These are phyloP conservation scores for Nicotiana sylvestris DNA, from an alignment of 257 asterid genomes.

Conservation along the genomic window DNA sequence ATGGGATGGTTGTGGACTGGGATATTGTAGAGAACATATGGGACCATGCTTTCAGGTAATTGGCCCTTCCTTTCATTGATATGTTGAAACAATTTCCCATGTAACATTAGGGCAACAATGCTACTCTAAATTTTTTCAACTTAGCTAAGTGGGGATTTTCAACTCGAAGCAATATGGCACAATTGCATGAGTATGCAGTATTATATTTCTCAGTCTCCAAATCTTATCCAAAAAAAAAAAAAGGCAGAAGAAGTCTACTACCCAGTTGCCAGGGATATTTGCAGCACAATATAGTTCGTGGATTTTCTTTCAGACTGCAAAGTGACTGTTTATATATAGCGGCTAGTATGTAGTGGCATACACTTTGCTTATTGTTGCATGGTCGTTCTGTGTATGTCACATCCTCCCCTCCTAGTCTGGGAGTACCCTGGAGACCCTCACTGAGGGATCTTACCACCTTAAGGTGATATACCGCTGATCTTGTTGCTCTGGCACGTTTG, in stretches of 20 bases:
- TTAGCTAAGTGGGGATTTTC: background rate
- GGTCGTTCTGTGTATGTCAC: background rate
- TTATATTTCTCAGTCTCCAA: too few relatives aligned
- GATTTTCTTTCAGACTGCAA: too few relatives aligned
- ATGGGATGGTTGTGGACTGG: conserved; percentile 88
- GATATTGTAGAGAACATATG: conserved; percentile 93
- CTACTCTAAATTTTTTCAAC: background rate
- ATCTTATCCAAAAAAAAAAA: too few relatives aligned
- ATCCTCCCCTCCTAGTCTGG: background rate
- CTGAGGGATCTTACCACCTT: background rate
- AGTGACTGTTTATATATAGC: too few relatives aligned
- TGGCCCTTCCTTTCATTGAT: conserved; percentile 3
- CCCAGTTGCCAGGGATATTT: too few relatives aligned
- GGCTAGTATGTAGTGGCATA: too few relatives aligned
- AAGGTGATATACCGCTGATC: background rate
- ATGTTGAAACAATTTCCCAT: background rate
- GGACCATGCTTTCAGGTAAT: conserved; percentile 93
- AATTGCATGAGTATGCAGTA: too few relatives aligned
- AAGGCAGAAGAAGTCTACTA: too few relatives aligned
- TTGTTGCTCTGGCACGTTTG: background rate
- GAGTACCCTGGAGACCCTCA: background rate
- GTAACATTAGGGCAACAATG: background rate
- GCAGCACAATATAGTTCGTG: too few relatives aligned
- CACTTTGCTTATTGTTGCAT: conserved; percentile 2
- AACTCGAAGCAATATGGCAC: too few relatives aligned